Percentiles rank a stretch among this genome's conserved stretches.
phyloP scores from a whole-genome alignment of 495 filamentous ascomycete species.

The Aspergillus baeticus region DNA sequence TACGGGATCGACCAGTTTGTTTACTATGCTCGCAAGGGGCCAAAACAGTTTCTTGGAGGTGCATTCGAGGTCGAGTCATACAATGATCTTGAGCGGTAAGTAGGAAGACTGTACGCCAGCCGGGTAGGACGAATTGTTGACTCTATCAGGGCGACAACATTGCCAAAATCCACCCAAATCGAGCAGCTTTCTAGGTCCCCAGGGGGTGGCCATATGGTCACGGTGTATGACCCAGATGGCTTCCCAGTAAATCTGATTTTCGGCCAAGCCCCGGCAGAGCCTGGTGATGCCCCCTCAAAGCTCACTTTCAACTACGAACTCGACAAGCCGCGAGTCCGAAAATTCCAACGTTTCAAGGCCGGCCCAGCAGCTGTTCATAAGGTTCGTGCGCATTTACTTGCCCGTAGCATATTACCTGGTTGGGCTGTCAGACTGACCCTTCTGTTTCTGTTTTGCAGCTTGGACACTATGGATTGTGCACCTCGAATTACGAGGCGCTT shows the following conservation, averaged over 20 bases:
- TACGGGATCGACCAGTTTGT: conserved; percentile 59
- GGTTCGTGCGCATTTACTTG: too few relatives aligned
- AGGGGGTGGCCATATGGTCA: conserved; percentile 33
- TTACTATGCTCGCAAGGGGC: conserved; percentile 45
- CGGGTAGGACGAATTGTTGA: too few relatives aligned
- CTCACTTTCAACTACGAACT: conserved; percentile 27
- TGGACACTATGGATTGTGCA: conserved; percentile 68
- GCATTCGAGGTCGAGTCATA: conserved; percentile 15
- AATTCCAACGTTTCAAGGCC: conserved; percentile 38
- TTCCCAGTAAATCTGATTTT: conserved; percentile 34
- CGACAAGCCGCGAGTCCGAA: conserved; percentile 30
- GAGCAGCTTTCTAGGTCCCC: conserved; percentile 23
- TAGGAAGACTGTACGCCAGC: too few relatives aligned
- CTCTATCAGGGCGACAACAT: neutral
- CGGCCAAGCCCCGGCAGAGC: conserved; percentile 23
- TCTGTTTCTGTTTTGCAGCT: too few relatives aligned
- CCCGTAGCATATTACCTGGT: neutral
- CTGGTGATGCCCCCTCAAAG: conserved; percentile 22
- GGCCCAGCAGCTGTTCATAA: conserved; percentile 73
- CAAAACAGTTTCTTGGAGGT: conserved; percentile 53
- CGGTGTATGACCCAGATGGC: conserved; percentile 36
- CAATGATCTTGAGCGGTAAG: neutral
- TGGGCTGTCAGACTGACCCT: too few relatives aligned
- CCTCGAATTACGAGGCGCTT: conserved; percentile 55
- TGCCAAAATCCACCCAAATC: neutral